Conservation (phyloP, 352 stramenopile species). For the Thraustotheca clavata region DNA sequence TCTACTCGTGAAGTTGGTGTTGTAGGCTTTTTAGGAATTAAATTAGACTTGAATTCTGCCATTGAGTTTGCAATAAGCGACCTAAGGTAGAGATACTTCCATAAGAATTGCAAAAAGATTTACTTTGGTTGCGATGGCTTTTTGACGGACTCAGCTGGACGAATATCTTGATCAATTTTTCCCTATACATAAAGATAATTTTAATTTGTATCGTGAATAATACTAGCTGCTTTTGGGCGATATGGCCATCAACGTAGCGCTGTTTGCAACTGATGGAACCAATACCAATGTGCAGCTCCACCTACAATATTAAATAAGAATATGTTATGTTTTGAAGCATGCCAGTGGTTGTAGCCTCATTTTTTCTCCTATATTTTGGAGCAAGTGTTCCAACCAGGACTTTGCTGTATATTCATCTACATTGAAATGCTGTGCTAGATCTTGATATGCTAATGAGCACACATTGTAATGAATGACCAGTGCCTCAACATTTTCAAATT, state of each 20-base stretch:
- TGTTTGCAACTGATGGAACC: slow-evolving; percentile 43
- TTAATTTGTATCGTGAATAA: background rate
- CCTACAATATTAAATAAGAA: slow-evolving; percentile 22
- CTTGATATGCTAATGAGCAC: background rate
- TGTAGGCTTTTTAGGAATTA: no score
- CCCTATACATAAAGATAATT: background rate
- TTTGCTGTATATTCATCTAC: slow-evolving; percentile 43
- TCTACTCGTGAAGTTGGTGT: no score
- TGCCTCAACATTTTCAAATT: background rate
- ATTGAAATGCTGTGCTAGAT: slow-evolving; percentile 13
- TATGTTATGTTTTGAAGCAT: background rate
- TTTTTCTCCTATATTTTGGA: slow-evolving; percentile 47
- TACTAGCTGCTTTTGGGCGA: slow-evolving; percentile 33
- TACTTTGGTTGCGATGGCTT: slow-evolving; percentile 28
- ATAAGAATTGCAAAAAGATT: no score
- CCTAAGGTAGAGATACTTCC: no score
- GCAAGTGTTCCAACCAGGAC: slow-evolving; percentile 43
- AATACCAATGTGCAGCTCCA: slow-evolving; percentile 56
- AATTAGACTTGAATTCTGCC: no score
- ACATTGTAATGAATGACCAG: background rate
- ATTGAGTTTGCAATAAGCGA: no score
- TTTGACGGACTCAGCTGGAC: slow-evolving; percentile 42
- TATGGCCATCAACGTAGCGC: slow-evolving; percentile 41
- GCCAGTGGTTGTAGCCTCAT: slow-evolving; percentile 30
- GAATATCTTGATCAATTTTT: slow-evolving; percentile 36